A percentile compares a stretch with the other conserved stretches of the same genome.
Conservation (phyloP, 208 protist genomes). For the Leishmania braziliensis region DNA sequence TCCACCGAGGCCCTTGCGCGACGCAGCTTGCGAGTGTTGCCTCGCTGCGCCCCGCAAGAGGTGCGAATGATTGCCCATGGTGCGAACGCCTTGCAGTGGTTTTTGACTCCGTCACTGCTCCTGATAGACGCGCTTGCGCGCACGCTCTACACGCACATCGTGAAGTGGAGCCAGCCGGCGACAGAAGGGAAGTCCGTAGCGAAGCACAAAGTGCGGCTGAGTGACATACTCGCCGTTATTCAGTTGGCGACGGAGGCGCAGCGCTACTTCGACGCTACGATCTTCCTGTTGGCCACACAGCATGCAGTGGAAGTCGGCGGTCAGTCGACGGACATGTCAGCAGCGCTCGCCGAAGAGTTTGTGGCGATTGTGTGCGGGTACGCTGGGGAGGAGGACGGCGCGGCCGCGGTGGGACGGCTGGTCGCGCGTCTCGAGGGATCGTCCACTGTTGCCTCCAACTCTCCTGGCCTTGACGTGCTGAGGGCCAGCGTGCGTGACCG, state of each 20-base stretch:
- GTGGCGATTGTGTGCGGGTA: slow-evolving; percentile 26
- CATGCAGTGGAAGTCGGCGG: slow-evolving; percentile 5
- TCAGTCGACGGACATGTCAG: background rate
- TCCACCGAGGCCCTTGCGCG: slow-evolving; percentile 14
- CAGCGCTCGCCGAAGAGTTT: slow-evolving; percentile 13
- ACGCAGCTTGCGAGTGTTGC: slow-evolving; percentile 37
- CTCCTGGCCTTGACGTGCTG: slow-evolving; percentile 11
- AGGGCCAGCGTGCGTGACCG: slow-evolving; percentile 15
- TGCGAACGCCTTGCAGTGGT: slow-evolving; percentile 40
- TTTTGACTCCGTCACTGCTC: slow-evolving; percentile 3
- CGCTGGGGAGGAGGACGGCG: slow-evolving; percentile 15
- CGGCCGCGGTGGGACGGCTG: slow-evolving; percentile 10
- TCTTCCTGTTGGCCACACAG: slow-evolving; percentile 15
- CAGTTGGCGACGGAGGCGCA: slow-evolving; percentile 18
- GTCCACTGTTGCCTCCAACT: background rate
- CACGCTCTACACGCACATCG: slow-evolving; percentile 29
- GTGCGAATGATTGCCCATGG: slow-evolving; percentile 67
- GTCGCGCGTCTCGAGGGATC: background rate
- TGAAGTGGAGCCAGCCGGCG: background rate
- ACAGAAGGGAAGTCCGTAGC: background rate
- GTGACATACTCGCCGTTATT: slow-evolving; percentile 20
- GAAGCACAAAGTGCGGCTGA: slow-evolving; percentile 18
- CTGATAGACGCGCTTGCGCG: slow-evolving; percentile 47
- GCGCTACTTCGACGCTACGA: slow-evolving; percentile 27
- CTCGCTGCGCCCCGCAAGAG: slow-evolving; percentile 56